These are phyloP conservation scores for Leccinum subrobustum DNA, from an alignment of 1,284 basidiomycete genomes.

Conservation along the genomic window DNA sequence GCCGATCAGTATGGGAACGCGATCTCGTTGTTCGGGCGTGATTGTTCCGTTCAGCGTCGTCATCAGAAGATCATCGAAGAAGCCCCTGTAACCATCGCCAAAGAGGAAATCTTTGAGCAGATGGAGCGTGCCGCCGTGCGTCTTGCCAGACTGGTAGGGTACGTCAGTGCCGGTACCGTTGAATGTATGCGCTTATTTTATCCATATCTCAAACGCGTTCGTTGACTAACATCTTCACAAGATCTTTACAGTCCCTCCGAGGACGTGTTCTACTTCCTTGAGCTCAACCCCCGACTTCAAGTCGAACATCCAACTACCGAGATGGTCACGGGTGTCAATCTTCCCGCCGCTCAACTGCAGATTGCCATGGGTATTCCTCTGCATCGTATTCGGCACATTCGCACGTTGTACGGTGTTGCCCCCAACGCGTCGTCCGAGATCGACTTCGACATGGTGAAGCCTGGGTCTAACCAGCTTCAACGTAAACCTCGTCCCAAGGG, in stretches of 20 bases:
- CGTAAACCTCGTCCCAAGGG: slow-evolving; percentile 97
- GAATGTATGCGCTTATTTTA: slow-evolving; percentile 78
- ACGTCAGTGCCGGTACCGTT: slow-evolving; percentile 98
- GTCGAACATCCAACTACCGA: slow-evolving; percentile 99
- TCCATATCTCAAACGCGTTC: background rate
- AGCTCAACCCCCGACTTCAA: slow-evolving; percentile 99
- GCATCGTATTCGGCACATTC: slow-evolving; percentile 94
- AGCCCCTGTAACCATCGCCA: slow-evolving; percentile 97
- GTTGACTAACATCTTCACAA: slow-evolving; percentile 32
- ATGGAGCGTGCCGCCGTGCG: slow-evolving; percentile 99
- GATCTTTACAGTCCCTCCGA: slow-evolving; percentile 95
- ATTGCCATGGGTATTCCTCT: slow-evolving; percentile 98
- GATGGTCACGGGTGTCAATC: slow-evolving; percentile 98
- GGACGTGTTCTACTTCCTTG: slow-evolving; percentile 95
- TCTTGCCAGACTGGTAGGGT: slow-evolving; percentile 96
- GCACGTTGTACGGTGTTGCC: slow-evolving; percentile 92
- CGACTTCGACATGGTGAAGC: slow-evolving; percentile 94
- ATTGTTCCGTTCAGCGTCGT: slow-evolving; percentile 98
- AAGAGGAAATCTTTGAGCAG: slow-evolving; percentile 85
- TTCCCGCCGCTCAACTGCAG: slow-evolving; percentile 96
- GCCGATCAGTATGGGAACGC: slow-evolving; percentile 99
- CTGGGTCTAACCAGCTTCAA: slow-evolving; percentile 84
- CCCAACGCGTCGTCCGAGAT: slow-evolving; percentile 88
- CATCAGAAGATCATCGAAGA: slow-evolving; percentile 99
- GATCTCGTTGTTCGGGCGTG: slow-evolving; percentile 98